These are phyloP conservation scores for Cryphonectria nitschkei DNA, from an alignment of 2,329 filamentous ascomycete species.

Conservation along the genomic window DNA sequence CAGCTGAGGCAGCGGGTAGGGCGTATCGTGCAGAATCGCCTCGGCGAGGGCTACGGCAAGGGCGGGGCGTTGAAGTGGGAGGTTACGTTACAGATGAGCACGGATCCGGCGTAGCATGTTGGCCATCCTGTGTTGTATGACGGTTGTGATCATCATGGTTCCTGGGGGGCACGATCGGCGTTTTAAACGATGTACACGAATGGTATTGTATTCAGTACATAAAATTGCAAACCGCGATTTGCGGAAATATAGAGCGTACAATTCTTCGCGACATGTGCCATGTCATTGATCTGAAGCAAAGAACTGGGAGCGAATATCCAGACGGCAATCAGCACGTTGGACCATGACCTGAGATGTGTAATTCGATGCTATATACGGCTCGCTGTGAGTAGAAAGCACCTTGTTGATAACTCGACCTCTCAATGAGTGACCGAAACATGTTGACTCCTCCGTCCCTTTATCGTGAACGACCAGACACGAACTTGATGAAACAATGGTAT, in stretches of 20 bases:
- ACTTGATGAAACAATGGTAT: conserved; percentile 22
- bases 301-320: background rate
- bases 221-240: background rate
- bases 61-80: conserved; percentile 86
- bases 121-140: background rate
- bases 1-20: conserved; percentile 77
- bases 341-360: conserved; percentile 8
- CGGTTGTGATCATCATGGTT: background rate
- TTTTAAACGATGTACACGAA: background rate
- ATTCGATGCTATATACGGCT: conserved; percentile 1
- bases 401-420: background rate
- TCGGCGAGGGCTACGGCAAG: conserved; percentile 86
- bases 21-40: conserved; percentile 78
- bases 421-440: conserved; percentile 6
- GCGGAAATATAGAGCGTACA: background rate
- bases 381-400: conserved; percentile 11
- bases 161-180: conserved; percentile 1
- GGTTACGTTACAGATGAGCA: conserved; percentile 79
- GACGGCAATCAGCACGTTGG: background rate
- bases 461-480: background rate
- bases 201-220: background rate
- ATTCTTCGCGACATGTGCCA: background rate
- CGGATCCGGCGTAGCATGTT: conserved; percentile 35
- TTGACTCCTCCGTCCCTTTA: background rate
- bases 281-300: background rate